Percentiles rank a stretch among this genome's conserved stretches.
Conservation (phyloP, 768 basidiomycete species). For the Neoboletus brunneissimus region DNA sequence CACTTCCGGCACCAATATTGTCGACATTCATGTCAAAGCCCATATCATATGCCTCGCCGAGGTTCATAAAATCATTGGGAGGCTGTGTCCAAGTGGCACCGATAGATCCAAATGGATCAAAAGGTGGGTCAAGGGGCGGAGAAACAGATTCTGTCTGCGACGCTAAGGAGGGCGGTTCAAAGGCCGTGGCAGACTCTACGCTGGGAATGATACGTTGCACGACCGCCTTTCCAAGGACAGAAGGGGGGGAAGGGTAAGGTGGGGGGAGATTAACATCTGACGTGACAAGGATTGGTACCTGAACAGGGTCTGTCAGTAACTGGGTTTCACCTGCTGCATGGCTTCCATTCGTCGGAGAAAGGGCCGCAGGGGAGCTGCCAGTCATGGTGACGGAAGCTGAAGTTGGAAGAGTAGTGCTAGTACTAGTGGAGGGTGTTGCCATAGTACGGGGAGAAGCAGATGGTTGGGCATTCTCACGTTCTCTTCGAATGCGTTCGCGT, state of each 20-base stretch:
- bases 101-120: conserved; percentile 45
- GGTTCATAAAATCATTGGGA: conserved; percentile 35
- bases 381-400: conserved; percentile 11
- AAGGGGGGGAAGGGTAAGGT: conserved; percentile 60
- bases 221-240: conserved; percentile 33
- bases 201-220: conserved; percentile 3
- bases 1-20: conserved; percentile 31
- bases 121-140: conserved; percentile 28
- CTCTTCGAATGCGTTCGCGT: conserved; percentile 66
- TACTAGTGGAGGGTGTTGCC: conserved; percentile 22
- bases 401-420: conserved; percentile 9
- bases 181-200: conserved; percentile 25
- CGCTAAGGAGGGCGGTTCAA: conserved; percentile 5
- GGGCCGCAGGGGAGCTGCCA: conserved; percentile 14
- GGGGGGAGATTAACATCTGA: conserved; percentile 24
- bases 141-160: conserved; percentile 19
- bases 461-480: conserved; percentile 49
- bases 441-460: conserved; percentile 28
- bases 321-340: conserved; percentile 20
- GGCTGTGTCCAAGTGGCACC: conserved; percentile 41
- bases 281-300: conserved; percentile 7
- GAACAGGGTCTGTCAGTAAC: conserved; percentile 13
- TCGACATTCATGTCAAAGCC: conserved; percentile 47
- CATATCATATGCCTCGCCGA: conserved; percentile 41
- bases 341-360: conserved; percentile 12